These are phyloP conservation scores for Lichtheimia corymbifera DNA, from an alignment of 371 early-diverging fungal genomes.

Conservation along the genomic window DNA sequence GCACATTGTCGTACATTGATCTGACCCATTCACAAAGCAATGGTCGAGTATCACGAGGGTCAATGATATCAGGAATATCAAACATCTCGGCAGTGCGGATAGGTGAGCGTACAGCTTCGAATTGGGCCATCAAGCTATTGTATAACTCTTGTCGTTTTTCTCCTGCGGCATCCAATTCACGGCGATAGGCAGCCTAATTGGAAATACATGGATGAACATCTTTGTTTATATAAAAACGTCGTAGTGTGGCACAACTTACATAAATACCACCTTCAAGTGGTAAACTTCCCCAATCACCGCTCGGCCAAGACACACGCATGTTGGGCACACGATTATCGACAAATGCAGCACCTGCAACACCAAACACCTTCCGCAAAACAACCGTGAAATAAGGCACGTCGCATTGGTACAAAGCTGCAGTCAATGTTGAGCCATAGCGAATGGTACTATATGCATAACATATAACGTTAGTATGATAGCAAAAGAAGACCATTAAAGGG, in stretches of 20 bases:
- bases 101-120: slow-evolving; percentile 47
- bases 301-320: slow-evolving; percentile 47
- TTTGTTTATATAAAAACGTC: not conserved
- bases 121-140: slow-evolving; percentile 35
- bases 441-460: slow-evolving; percentile 28
- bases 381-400: slow-evolving; percentile 49
- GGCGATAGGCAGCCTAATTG: slow-evolving; percentile 40
- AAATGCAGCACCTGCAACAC: slow-evolving; percentile 54
- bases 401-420: slow-evolving; percentile 47
- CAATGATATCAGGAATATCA: slow-evolving; percentile 50
- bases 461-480: too few relatives aligned
- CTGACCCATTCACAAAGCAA: slow-evolving; percentile 45
- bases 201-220: not conserved
- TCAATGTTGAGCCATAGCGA: slow-evolving; percentile 44
- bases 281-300: slow-evolving; percentile 47
- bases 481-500: not conserved
- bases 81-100: slow-evolving; percentile 47
- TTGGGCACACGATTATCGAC: slow-evolving; percentile 47
- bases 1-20: slow-evolving; percentile 39
- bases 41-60: slow-evolving; percentile 50
- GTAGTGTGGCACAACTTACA: slow-evolving; percentile 13
- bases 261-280: slow-evolving; percentile 48
- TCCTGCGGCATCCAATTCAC: slow-evolving; percentile 45
- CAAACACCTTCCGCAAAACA: slow-evolving; percentile 48
- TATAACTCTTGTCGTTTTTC: slow-evolving; percentile 46